A percentile compares a stretch with the other conserved stretches of the same genome.
These are phyloP conservation scores for Lachnellula occidentalis DNA, from an alignment of 2,329 filamentous ascomycete genomes.

Conservation along the genomic window DNA sequence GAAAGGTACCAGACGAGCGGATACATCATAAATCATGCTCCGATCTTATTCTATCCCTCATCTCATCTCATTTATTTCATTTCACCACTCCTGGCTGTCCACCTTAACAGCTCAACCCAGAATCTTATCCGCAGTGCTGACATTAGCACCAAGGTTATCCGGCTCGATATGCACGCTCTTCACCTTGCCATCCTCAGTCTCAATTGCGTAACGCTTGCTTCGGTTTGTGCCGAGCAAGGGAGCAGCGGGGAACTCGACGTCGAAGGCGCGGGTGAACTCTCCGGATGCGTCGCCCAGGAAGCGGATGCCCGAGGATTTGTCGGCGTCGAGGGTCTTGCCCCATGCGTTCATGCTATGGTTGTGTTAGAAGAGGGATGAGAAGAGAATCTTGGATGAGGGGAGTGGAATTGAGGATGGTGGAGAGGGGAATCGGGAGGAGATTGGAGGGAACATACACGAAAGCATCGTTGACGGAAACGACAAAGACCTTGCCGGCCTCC, in stretches of 20 bases:
- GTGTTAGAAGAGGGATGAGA: conserved; percentile 1
- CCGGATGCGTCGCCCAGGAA: conserved; percentile 80
- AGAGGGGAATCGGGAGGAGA: neutral
- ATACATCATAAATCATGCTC: no score
- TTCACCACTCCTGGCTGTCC: neutral
- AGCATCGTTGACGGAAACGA: conserved; percentile 88
- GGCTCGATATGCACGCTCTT: conserved; percentile 77
- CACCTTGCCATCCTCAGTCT: conserved; percentile 80
- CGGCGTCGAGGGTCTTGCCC: conserved; percentile 71
- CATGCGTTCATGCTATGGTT: conserved; percentile 77
- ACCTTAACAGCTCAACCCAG: conserved; percentile 30
- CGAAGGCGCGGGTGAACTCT: conserved; percentile 76
- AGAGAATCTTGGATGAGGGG: neutral
- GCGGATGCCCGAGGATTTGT: conserved; percentile 57
- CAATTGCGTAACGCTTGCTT: conserved; percentile 82
- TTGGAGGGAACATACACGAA: conserved; percentile 66
- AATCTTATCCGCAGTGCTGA: conserved; percentile 45
- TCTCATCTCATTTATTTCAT: neutral
- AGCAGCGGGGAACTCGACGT: conserved; percentile 73
- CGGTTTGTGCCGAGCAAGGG: conserved; percentile 76
- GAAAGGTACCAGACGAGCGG: no score
- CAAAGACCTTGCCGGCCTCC: conserved; percentile 77
- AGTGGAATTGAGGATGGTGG: neutral
- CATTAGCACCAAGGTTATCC: conserved; percentile 68
- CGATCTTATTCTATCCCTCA: neutral